phyloP scores from a whole-genome alignment of 2,329 filamentous ascomycete species.

The Penicillium sp. region DNA sequence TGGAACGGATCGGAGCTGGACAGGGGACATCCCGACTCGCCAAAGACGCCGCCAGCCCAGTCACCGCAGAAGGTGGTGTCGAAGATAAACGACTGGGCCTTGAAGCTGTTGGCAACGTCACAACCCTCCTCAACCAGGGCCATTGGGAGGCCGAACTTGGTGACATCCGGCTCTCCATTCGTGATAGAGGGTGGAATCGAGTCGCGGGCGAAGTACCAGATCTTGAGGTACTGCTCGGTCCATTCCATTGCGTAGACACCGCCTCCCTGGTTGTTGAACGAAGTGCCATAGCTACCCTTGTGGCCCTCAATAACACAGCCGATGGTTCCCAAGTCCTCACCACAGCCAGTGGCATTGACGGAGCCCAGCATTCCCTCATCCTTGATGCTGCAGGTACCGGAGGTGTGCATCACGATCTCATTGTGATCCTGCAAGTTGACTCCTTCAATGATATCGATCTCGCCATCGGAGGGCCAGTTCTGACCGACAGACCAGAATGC shows the following conservation, averaged over 20 bases:
- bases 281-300: slow-evolving; percentile 46
- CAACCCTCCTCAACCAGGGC: slow-evolving; percentile 43
- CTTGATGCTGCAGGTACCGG: slow-evolving; percentile 40
- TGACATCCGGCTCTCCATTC: slow-evolving; percentile 41
- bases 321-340: slow-evolving; percentile 37
- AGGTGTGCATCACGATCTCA: slow-evolving; percentile 49
- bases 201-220: slow-evolving; percentile 49
- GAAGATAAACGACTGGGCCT: slow-evolving; percentile 42
- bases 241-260: slow-evolving; percentile 50
- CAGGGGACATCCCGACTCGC: slow-evolving; percentile 54
- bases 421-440: slow-evolving; percentile 45
- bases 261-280: slow-evolving; percentile 49
- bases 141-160: slow-evolving; percentile 44
- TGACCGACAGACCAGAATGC: slow-evolving; percentile 45
- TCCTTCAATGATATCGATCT: slow-evolving; percentile 52
- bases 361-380: slow-evolving; percentile 48
- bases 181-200: slow-evolving; percentile 45
- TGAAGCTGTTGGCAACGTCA: slow-evolving; percentile 40
- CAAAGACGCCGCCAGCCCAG: slow-evolving; percentile 49
- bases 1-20: slow-evolving; percentile 55
- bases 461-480: slow-evolving; percentile 42
- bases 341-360: slow-evolving; percentile 47
- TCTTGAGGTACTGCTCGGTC: slow-evolving; percentile 43
- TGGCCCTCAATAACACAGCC: slow-evolving; percentile 41
- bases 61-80: slow-evolving; percentile 54